Evolutionary conservation across 208 protist genomes (phyloP), one percentile per base, ranked within the genome.

Genomic region (Porcisia hertigi): DNA sequence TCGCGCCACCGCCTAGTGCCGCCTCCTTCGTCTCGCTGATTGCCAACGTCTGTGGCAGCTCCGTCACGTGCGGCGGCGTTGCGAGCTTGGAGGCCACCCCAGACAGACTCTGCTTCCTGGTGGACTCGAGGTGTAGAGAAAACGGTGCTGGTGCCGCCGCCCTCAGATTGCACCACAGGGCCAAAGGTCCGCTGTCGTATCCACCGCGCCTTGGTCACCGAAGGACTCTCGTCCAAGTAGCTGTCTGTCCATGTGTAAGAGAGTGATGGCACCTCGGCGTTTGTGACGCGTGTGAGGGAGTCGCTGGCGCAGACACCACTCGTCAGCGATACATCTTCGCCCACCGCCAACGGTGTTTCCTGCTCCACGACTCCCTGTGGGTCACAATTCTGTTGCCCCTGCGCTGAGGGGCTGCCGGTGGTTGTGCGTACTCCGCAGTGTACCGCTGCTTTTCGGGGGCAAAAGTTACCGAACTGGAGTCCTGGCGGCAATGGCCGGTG

Each of bases 161-260:
- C 77, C 41, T 84, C 81, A 2, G 84, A 88, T 73, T 85, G 75
- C 63, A 88, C 3, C 4, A 88, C 81, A 18, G 81, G 78, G 3
- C 84, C 84, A 47, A 88, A 88, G 3, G 84, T 88, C 18, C 81
- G 73, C 30, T 71, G 71, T 7, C 30, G 30, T 11, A 88, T 59
- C 84, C 84, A 88, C n/a, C 84, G 84, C 25, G 71, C 54, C 30
- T 74, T 73, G 39, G 65, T 79, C 6, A 71, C 39, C 1, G 76
- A 45, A 0, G 76, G 72, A 1, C 70, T 82, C 52, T 88, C 80
- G 16, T 82, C 77, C 7, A 77, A 30, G 73, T 85, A 88, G 70
- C 73, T 81, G 59, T 85, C 81, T 4, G 47, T 80, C 84, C 84
- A 88, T 39, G 74, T 83, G 73, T 88, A 88, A 9, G 74, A 71